phyloP scores from a whole-genome alignment of 306 rosid species.

The Vigna reflexopilosa region DNA sequence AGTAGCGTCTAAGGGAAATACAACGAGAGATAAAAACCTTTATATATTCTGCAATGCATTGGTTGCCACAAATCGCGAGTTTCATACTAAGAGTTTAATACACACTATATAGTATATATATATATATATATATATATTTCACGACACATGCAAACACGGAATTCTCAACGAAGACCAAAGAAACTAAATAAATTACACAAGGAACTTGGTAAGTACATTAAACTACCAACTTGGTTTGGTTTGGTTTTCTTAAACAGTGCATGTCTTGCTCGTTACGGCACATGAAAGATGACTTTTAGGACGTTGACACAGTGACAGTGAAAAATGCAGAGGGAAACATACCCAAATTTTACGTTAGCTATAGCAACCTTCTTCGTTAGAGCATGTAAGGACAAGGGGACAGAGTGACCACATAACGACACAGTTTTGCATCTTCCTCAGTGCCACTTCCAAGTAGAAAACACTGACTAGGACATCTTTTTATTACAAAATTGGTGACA shows the following conservation, averaged over 20 bases:
- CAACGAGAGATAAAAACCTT: conserved; percentile 16
- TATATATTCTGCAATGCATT: conserved; percentile 35
- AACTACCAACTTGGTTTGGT: neutral
- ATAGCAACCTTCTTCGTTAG: neutral
- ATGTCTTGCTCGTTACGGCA: conserved; percentile 44
- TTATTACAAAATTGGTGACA: conserved; percentile 25
- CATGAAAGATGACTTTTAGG: conserved; percentile 33
- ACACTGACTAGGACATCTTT: conserved; percentile 6
- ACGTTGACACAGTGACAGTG: conserved; percentile 29
- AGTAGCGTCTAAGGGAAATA: conserved; percentile 66
- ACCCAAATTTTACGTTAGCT: conserved; percentile 44
- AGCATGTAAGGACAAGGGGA: conserved; percentile 6
- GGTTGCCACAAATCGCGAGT: conserved; percentile 41
- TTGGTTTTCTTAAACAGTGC: conserved; percentile 1
- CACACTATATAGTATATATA: neutral
- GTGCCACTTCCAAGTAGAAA: conserved; percentile 18
- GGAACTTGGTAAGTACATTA: conserved; percentile 2
- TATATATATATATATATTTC: neutral
- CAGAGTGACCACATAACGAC: conserved; percentile 34
- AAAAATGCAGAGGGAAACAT: conserved; percentile 18
- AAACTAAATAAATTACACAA: neutral
- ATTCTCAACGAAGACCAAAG: conserved; percentile 14
- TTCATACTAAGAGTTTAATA: too few relatives aligned
- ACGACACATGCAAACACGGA: conserved; percentile 32
- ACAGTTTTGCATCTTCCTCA: conserved; percentile 30